Evolutionary conservation across 441 rosid genomes (phyloP).

Genomic region (Macaranga tanarius): DNA sequence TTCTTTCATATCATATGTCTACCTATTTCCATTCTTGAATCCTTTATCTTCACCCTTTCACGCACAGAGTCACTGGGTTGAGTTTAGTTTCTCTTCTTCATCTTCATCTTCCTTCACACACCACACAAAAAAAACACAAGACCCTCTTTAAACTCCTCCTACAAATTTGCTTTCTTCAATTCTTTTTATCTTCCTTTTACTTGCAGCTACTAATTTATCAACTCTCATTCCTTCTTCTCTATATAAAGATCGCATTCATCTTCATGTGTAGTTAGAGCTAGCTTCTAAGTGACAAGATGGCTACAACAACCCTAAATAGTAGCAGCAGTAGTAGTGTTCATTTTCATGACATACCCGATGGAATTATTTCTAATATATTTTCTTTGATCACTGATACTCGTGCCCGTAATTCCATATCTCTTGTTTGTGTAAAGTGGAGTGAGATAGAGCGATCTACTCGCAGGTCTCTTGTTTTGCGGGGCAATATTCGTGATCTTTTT

Average conservation of each 20-base stretch:
- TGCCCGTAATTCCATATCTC: slow-evolving; percentile 69
- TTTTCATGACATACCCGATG: slow-evolving; percentile 49
- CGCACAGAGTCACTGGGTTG: background rate
- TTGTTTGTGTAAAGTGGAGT: slow-evolving; percentile 60
- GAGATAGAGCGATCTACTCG: slow-evolving; percentile 70
- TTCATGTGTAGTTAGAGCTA: too few relatives aligned
- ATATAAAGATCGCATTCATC: background rate
- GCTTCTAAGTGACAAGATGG: slow-evolving; percentile 19
- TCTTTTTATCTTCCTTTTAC: slow-evolving; percentile 7
- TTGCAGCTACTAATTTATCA: too few relatives aligned
- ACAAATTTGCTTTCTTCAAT: slow-evolving; percentile 14
- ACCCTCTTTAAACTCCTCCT: background rate
- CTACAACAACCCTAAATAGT: slow-evolving; percentile 3
- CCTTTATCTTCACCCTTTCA: slow-evolving; percentile 7
- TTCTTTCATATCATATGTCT: too few relatives aligned
- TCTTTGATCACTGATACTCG: slow-evolving; percentile 37
- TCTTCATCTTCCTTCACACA: background rate
- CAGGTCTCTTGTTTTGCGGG: slow-evolving; percentile 39
- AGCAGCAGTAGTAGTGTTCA: slow-evolving; percentile 7
- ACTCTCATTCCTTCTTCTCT: background rate
- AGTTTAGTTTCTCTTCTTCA: background rate
- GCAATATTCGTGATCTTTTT: slow-evolving; percentile 55
- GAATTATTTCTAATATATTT: slow-evolving; percentile 48
- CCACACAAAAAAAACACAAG: background rate
- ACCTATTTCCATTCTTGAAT: slow-evolving; percentile 12